Percentiles rank a stretch among this genome's conserved stretches.
Conservation (phyloP, 208 protist species). For the Acanthamoeba healyi region DNA sequence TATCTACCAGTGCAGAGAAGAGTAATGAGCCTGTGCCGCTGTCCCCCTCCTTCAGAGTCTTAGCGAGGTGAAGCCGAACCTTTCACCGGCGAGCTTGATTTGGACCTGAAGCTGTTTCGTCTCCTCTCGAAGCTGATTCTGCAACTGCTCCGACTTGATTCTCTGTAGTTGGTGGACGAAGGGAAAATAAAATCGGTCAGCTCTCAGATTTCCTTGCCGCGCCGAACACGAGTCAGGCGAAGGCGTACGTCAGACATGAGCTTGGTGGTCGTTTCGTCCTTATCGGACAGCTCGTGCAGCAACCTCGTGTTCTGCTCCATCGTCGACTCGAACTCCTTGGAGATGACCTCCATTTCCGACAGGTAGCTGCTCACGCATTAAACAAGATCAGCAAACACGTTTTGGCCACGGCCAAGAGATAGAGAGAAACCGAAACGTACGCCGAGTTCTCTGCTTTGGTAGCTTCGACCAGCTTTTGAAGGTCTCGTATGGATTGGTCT, state of each 20-base stretch:
- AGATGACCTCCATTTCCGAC: slow-evolving; percentile 61
- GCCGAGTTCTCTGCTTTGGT: background rate
- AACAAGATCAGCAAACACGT: background rate
- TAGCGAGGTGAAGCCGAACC: background rate
- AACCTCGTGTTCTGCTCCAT: slow-evolving; percentile 53
- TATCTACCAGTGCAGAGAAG: background rate
- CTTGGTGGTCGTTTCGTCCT: slow-evolving; percentile 70
- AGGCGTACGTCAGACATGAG: slow-evolving; percentile 71
- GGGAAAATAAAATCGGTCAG: background rate
- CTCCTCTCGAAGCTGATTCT: slow-evolving; percentile 60
- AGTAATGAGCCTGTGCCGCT: background rate
- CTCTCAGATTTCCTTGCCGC: too few relatives aligned
- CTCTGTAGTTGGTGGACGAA: background rate
- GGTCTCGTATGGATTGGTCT: background rate
- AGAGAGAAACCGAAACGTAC: background rate
- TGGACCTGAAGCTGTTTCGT: slow-evolving; percentile 46
- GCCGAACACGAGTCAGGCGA: background rate
- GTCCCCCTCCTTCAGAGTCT: background rate
- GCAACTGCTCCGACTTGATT: slow-evolving; percentile 60
- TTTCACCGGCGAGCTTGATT: slow-evolving; percentile 20
- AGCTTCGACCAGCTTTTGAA: background rate
- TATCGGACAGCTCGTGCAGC: slow-evolving; percentile 58
- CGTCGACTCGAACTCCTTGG: slow-evolving; percentile 26
- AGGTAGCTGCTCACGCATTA: background rate
- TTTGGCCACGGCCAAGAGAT: too few relatives aligned